Evolutionary conservation across 2,329 filamentous ascomycete genomes (phyloP).

Genomic region (Davidsoniella eucalypti): DNA sequence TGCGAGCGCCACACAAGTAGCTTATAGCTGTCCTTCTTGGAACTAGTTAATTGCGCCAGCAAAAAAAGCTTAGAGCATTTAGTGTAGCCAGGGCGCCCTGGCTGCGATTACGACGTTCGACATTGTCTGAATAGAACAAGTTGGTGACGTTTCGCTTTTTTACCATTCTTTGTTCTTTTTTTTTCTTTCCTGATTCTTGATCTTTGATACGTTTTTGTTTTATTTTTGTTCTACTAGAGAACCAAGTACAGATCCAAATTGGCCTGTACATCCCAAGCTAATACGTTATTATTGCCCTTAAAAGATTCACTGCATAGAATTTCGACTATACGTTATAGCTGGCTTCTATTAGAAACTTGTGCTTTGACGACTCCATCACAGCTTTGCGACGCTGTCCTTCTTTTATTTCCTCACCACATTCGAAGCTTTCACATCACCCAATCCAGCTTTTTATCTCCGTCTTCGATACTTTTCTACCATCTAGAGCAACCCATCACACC

Average conservation of each 20-base stretch:
- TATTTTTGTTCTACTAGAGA: background rate
- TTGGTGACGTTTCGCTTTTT: background rate
- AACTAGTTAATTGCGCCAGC: background rate
- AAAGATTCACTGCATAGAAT: no score
- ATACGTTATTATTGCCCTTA: no score
- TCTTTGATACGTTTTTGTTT: background rate
- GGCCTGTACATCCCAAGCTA: no score
- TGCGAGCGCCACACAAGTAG: constrained; percentile 1
- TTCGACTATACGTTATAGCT: background rate
- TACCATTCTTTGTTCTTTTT: background rate
- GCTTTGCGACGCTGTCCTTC: background rate
- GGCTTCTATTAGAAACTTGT: background rate
- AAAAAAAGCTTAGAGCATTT: background rate
- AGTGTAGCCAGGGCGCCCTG: background rate
- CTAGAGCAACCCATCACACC: background rate
- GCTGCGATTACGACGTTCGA: no score
- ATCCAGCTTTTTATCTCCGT: background rate
- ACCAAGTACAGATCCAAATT: no score
- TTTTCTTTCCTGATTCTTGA: background rate
- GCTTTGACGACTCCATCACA: background rate
- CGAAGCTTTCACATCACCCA: constrained; percentile 8
- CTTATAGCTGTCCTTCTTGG: constrained; percentile 7
- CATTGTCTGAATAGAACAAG: background rate
- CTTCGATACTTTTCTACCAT: background rate
- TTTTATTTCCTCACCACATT: background rate